Conservation (phyloP, 192 early-diverging fungal species). For the Chytriomyces hyalinus region DNA sequence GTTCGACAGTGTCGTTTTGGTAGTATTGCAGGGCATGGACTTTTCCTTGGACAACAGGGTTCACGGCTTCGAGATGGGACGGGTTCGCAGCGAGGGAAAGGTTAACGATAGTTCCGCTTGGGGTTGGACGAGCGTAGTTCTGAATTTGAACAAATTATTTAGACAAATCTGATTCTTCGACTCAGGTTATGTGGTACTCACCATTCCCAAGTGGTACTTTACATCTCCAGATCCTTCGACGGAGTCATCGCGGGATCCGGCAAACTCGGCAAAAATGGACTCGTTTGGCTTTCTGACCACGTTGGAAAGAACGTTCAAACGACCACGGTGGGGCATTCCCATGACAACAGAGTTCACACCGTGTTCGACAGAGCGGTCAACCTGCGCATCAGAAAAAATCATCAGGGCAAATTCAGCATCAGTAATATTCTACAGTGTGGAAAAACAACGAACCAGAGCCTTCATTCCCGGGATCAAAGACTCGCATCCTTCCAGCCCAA, state of each 20-base stretch:
- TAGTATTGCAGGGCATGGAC: constrained; percentile 95
- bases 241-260: constrained; percentile 80
- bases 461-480: constrained; percentile 98
- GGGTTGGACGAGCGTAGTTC: constrained; percentile 96
- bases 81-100: constrained; percentile 98
- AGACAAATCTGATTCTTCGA: not conserved
- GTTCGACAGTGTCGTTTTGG: constrained; percentile 81
- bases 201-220: constrained; percentile 64
- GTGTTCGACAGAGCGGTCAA: constrained; percentile 93
- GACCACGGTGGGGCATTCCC: constrained; percentile 99
- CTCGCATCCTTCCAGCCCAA: constrained; percentile 98
- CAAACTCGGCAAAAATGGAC: constrained; percentile 98
- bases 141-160: constrained; percentile 39
- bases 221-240: constrained; percentile 96
- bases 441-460: constrained; percentile 70
- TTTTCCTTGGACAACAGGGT: constrained; percentile 98
- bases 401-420: constrained; percentile 10
- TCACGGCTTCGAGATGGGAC: constrained; percentile 96
- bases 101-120: constrained; percentile 95
- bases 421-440: not conserved
- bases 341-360: constrained; percentile 95
- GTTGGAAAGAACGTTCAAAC: constrained; percentile 97
- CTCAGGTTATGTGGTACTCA: not conserved
- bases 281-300: constrained; percentile 99
- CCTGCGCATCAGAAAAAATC: constrained; percentile 51